phyloP scores from a whole-genome alignment of 1,284 basidiomycete species.

The Puccinia coronata region DNA sequence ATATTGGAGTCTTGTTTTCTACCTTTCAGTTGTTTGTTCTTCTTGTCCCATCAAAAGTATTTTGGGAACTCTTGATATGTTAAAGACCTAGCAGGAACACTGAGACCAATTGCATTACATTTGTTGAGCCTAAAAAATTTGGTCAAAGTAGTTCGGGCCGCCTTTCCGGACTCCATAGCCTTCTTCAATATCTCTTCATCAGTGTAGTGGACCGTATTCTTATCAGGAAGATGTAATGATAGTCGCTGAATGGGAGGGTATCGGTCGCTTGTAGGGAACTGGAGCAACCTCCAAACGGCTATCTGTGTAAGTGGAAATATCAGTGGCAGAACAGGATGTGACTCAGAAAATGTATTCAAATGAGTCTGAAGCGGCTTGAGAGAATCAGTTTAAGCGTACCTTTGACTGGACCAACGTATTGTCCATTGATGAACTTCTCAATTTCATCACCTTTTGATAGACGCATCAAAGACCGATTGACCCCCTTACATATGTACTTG shows the following conservation, averaged over 20 bases:
- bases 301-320: too few relatives aligned
- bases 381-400: too few relatives aligned
- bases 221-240: neutral
- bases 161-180: neutral
- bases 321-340: too few relatives aligned
- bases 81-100: neutral
- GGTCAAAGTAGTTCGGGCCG: neutral
- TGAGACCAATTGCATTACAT: neutral
- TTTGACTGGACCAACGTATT: neutral
- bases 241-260: conserved; percentile 5
- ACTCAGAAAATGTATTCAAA: too few relatives aligned
- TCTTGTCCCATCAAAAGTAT: neutral
- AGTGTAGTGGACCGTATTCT: neutral
- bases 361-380: too few relatives aligned
- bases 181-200: neutral
- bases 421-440: neutral
- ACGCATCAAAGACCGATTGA: conserved; percentile 59
- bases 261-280: neutral
- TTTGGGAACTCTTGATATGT: conserved; percentile 2
- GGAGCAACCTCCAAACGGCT: conserved; percentile 6
- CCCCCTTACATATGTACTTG: conserved; percentile 59
- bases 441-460: conserved; percentile 52
- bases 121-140: neutral
- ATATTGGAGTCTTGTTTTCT: neutral
- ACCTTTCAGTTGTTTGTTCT: neutral